Evolutionary conservation across 768 basidiomycete genomes (phyloP), one percentile per base, ranked within the genome.

Genomic region (Kwoniella newhampshirensis): DNA sequence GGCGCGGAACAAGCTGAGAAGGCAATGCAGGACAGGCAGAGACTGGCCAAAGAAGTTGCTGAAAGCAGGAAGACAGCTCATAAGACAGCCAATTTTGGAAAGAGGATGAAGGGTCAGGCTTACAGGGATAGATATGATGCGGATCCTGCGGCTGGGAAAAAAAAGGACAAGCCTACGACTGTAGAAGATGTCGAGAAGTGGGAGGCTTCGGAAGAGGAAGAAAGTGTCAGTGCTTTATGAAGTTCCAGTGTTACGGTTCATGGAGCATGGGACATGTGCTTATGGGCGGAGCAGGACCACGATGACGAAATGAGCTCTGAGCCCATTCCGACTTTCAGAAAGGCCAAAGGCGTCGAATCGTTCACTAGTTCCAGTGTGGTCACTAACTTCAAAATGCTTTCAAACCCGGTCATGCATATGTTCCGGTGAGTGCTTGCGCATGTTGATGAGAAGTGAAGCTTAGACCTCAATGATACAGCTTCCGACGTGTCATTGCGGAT

Each of bases 401-500:
- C 84, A 49, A 83, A 85, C 1, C 91, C 92, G 0, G 88, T 91
- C 17, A 78, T 96, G 50, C 90, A 94, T 76, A 87, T 91, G 81
- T 96, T 97, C 83, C 84, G 69, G 67, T 75, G 25, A 47, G 68
- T 54, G 11, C 6, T 18, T 17, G 17, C 35, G 20, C 30, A 20
- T 23, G 25, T 37, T 9, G 3, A 18, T 17, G 25, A 17, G 23
- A 7, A n/a, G n/a, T 35, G 8, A 11, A 45, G 50, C 58, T 55
- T 21, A 51, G 27, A 20, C 17, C 13, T 26, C 13, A 9, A 11
- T 5, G 18, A 4, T 18, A 28, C 57, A 74, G 91, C 69, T 96
- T 89, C 73, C 80, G 88, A 3, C 86, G 92, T 4, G 83, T 88
- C 26, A 87, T 97, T 48, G 85, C 94, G 39, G 93, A 96, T 77